These are phyloP conservation scores for Leishmania gerbilli DNA, from an alignment of 208 protist genomes.

Conservation along the genomic window DNA sequence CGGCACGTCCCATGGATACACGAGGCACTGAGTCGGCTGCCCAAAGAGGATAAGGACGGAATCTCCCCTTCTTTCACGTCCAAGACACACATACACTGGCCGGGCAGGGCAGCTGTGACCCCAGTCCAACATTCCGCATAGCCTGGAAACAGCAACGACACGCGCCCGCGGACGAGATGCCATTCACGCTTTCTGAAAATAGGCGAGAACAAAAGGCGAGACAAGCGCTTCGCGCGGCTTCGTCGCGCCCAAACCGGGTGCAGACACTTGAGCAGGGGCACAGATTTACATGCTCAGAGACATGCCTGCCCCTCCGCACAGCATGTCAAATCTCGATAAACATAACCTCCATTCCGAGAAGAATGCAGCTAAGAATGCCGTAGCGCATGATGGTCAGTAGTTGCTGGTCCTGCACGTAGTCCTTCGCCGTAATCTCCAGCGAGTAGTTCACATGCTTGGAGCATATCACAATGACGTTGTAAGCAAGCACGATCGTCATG, in stretches of 20 bases:
- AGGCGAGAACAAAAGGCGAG: neutral
- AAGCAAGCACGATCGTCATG: slow-evolving; percentile 78
- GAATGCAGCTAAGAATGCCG: slow-evolving; percentile 76
- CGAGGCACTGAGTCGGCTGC: neutral
- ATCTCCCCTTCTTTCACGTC: neutral
- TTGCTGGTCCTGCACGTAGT: slow-evolving; percentile 91
- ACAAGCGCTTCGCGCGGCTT: neutral
- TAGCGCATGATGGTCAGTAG: slow-evolving; percentile 86
- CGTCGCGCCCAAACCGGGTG: neutral
- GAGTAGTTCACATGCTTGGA: slow-evolving; percentile 86
- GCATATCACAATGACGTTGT: slow-evolving; percentile 86
- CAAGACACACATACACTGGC: neutral
- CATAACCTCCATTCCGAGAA: slow-evolving; percentile 84
- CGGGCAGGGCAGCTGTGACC: neutral
- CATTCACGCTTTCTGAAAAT: neutral
- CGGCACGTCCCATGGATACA: neutral
- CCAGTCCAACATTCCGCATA: neutral
- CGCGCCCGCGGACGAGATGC: neutral
- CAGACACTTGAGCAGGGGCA: neutral
- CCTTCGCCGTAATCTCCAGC: slow-evolving; percentile 87
- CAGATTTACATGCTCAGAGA: neutral
- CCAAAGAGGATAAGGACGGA: neutral
- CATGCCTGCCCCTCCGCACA: neutral
- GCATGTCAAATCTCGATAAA: slow-evolving; percentile 80
- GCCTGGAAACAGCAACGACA: neutral